Percentiles rank a stretch among this genome's conserved stretches.
These are phyloP conservation scores for Clarireedia hainanense DNA, from an alignment of 2,329 filamentous ascomycete genomes.

Conservation along the genomic window DNA sequence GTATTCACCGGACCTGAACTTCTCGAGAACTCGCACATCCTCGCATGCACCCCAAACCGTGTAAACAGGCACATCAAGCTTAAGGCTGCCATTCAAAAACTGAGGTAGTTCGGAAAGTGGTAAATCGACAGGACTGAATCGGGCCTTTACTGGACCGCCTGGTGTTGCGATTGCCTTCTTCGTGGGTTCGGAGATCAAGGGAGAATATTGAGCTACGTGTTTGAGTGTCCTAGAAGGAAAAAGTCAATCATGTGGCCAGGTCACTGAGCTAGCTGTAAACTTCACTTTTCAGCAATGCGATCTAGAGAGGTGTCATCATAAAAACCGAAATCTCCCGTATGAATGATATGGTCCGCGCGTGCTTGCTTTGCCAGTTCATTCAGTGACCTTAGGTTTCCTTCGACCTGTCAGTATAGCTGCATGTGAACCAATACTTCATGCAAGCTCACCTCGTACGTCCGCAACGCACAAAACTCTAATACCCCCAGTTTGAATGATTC, in stretches of 20 bases:
- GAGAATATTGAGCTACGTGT: constrained; percentile 97
- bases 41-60: constrained; percentile 99
- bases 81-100: constrained; percentile 80
- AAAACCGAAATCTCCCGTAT: constrained; percentile 98
- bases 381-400: constrained; percentile 89
- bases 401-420: constrained; percentile 18
- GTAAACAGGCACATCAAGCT: constrained; percentile 92
- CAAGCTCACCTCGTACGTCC: constrained; percentile 57
- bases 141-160: constrained; percentile 75
- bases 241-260: constrained; percentile 18
- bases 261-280: constrained; percentile 1
- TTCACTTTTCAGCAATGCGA: constrained; percentile 95
- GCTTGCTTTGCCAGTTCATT: constrained; percentile 95
- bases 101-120: constrained; percentile 87
- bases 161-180: constrained; percentile 60
- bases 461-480: constrained; percentile 63
- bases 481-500: constrained; percentile 56
- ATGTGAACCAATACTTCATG: constrained; percentile 3
- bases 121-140: constrained; percentile 73
- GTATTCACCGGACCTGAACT: constrained; percentile 95
- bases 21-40: constrained; percentile 94
- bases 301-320: constrained; percentile 95
- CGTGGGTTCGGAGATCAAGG: constrained; percentile 72
- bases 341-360: constrained; percentile 93
- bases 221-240: constrained; percentile 68